Percentiles rank a stretch among this genome's conserved stretches.
Conservation (phyloP, 805 yeast species). For the Ogataea haglerorum region DNA sequence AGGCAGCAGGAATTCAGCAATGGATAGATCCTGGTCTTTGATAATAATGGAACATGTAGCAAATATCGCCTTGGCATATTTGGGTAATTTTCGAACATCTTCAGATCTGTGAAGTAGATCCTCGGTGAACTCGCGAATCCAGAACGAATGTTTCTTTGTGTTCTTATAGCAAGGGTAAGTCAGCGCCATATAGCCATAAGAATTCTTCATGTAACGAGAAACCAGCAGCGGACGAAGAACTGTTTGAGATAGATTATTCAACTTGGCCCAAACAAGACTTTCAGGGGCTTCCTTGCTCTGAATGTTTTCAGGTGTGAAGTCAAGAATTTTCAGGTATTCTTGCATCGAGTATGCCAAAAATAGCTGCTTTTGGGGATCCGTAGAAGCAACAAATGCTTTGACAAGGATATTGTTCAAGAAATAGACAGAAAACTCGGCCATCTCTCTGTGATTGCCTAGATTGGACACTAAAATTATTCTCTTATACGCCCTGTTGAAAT, state of each 20-base stretch:
- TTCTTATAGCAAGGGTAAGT: constrained; percentile 63
- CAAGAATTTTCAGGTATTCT: constrained; percentile 67
- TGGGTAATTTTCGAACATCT: constrained; percentile 18
- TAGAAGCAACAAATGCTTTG: constrained; percentile 85
- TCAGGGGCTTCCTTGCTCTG: constrained; percentile 29
- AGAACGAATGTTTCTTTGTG: constrained; percentile 54
- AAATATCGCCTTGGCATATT: constrained; percentile 45
- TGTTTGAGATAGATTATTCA: constrained; percentile 64
- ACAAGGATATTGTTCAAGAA: constrained; percentile 70
- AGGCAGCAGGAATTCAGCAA: constrained; percentile 72
- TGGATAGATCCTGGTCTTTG: constrained; percentile 63
- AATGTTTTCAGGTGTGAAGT: constrained; percentile 28
- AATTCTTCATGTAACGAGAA: constrained; percentile 65
- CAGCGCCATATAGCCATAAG: constrained; percentile 42
- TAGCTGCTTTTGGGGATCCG: constrained; percentile 79
- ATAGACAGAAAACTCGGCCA: constrained; percentile 57
- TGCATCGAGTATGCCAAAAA: constrained; percentile 88
- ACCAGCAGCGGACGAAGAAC: constrained; percentile 72
- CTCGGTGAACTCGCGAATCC: constrained; percentile 71
- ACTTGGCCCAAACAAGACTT: constrained; percentile 52
- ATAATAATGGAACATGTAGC: constrained; percentile 62
- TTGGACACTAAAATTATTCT: constrained; percentile 54
- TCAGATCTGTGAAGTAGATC: constrained; percentile 54
- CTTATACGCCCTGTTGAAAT: constrained; percentile 34
- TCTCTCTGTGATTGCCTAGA: constrained; percentile 60